Conservation (phyloP, 805 yeast genomes). For the Pichia californica region DNA sequence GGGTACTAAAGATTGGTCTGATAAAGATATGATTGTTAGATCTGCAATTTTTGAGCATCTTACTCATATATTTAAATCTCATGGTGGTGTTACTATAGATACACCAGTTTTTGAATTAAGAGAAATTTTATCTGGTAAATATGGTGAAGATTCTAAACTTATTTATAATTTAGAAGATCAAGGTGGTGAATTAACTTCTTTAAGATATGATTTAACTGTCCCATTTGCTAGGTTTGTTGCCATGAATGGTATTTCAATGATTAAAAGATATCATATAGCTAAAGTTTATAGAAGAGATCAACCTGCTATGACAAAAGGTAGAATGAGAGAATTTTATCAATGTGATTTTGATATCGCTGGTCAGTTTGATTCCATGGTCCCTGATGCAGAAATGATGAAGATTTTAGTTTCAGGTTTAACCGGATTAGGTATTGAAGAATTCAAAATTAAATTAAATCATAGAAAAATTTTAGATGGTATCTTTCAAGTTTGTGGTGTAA, state of each 20-base stretch:
- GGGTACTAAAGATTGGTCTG: slow-evolving; percentile 98
- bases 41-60: slow-evolving; percentile 76
- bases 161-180: slow-evolving; percentile 96
- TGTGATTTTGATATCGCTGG: slow-evolving; percentile 99
- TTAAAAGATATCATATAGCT: slow-evolving; percentile 95
- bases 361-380: slow-evolving; percentile 85
- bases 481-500: slow-evolving; percentile 90
- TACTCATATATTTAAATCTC: slow-evolving; percentile 76
- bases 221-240: slow-evolving; percentile 98
- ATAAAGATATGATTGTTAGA: slow-evolving; percentile 92
- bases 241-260: slow-evolving; percentile 81
- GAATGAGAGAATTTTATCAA: slow-evolving; percentile 99
- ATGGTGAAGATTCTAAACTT: slow-evolving; percentile 96
- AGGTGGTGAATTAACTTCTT: slow-evolving; percentile 95
- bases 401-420: slow-evolving; percentile 80
- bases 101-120: slow-evolving; percentile 97
- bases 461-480: slow-evolving; percentile 95
- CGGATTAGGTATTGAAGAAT: slow-evolving; percentile 77
- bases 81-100: slow-evolving; percentile 97
- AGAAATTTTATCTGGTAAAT: slow-evolving; percentile 93
- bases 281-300: slow-evolving; percentile 98
- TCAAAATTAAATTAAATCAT: slow-evolving; percentile 90
- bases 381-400: slow-evolving; percentile 86
- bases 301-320: slow-evolving; percentile 99
- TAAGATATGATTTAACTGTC: slow-evolving; percentile 94